Base-by-base conservation (phyloP, 805 yeast genomes). In the Ogataea henricii region DNA sequence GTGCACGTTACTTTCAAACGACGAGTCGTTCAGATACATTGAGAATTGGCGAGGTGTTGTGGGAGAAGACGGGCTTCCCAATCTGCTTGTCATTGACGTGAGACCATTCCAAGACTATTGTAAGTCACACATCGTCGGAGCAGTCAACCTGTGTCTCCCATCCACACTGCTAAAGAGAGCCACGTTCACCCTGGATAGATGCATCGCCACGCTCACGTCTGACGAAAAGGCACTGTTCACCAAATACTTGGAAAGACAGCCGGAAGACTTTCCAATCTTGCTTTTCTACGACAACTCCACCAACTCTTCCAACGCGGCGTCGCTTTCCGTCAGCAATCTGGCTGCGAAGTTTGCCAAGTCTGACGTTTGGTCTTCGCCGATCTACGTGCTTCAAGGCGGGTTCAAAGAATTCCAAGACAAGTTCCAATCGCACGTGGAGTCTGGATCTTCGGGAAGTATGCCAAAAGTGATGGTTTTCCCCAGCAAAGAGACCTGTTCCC, bases 111-210 rank as follows among this genome's bases (percentile, higher is more conserved):
- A 87, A 20, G 92, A 87, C 48, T 89, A 71, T 62, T 75, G 83
- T 36, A 77, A 73, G 49, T 61, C 74, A 2, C 89, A 84, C 52
- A 65, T 92, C 10, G 59, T 57, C 3, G 71, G 77, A 35, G 78
- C 97, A 0, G 71, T 88, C 38, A 89, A 89, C 62, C 76, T 92
- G 30, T 88, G 96, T 64, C 68, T 91, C 12, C 97, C 98, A 1
- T 85, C 96, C n/a, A 91, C 97, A 0, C 71, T 91, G 35, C 69
- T 91, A 53, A 87, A 83, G 62, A 77, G 98, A 54, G 71, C 82
- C 26, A 85, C 83, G 45, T 91, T 87, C 58, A 81, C 82, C 2
- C 70, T 91, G 47, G 70, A 69, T 40, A 75, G 82, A 59, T 82
- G 89, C 55, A 67, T 86, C 20, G 79, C 77, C 43, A 82, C 87